Conservation (phyloP, 1,284 basidiomycete species). For the Apiotrichum mycotoxinovorans region DNA sequence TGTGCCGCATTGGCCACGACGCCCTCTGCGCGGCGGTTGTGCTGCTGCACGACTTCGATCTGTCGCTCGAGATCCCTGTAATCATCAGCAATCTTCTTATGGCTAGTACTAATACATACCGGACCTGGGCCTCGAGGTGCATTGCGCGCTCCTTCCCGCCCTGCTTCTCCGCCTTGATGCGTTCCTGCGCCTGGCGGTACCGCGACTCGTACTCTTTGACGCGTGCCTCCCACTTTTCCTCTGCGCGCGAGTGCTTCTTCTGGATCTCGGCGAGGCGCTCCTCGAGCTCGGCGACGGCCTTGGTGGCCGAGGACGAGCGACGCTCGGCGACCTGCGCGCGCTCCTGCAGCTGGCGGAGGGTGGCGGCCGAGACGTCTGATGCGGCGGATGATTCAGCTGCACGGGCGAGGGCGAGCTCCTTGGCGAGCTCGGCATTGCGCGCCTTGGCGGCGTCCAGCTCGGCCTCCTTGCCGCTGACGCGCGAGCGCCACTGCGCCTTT, state of each 20-base stretch:
- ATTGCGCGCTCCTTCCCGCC: constrained; percentile 77
- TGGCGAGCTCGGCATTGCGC: constrained; percentile 69
- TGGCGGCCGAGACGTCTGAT: constrained; percentile 21
- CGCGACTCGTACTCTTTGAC: constrained; percentile 86
- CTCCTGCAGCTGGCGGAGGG: constrained; percentile 63
- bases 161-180: constrained; percentile 89
- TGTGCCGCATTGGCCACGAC: constrained; percentile 41
- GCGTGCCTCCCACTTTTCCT: constrained; percentile 85
- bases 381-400: constrained; percentile 48
- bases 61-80: constrained; percentile 45
- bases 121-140: constrained; percentile 51
- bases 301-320: constrained; percentile 71
- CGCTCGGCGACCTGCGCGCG: constrained; percentile 78
- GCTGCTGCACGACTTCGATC: constrained; percentile 33
- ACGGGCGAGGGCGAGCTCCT: constrained; percentile 3
- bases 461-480: constrained; percentile 75
- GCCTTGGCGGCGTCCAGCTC: constrained; percentile 83
- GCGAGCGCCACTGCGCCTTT: constrained; percentile 80
- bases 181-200: constrained; percentile 81
- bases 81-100: neutral
- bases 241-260: constrained; percentile 64
- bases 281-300: constrained; percentile 75
- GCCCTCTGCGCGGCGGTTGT: constrained; percentile 40
- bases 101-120: constrained; percentile 25
- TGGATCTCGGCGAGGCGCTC: constrained; percentile 72